These are phyloP conservation scores for Chaetomium sp. DNA, from an alignment of 2,329 filamentous ascomycete genomes.

Conservation along the genomic window DNA sequence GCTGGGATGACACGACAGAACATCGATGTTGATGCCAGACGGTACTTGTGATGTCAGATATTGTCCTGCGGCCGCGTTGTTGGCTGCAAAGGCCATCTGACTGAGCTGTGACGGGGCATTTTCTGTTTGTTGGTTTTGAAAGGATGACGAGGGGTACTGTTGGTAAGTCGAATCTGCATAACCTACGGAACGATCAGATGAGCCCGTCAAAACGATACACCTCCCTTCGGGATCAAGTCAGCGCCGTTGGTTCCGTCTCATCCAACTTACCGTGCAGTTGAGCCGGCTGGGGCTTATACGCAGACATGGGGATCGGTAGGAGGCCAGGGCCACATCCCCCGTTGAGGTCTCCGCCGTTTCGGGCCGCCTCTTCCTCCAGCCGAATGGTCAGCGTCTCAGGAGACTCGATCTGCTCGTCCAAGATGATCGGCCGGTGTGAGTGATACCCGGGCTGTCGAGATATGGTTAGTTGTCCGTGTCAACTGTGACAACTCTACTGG, in stretches of 20 bases:
- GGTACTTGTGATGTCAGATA: slow-evolving; percentile 59
- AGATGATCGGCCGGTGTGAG: slow-evolving; percentile 49
- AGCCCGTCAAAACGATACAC: slow-evolving; percentile 1
- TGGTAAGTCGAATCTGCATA: slow-evolving; percentile 46
- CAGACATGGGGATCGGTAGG: slow-evolving; percentile 79
- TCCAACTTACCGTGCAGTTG: slow-evolving; percentile 71
- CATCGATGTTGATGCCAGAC: slow-evolving; percentile 42
- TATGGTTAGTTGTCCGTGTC: background rate
- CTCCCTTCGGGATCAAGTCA: background rate
- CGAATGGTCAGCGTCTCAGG: slow-evolving; percentile 50
- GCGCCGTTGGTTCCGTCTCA: too few species aligned
- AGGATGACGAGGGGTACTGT: slow-evolving; percentile 44
- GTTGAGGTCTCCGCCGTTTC: slow-evolving; percentile 47
- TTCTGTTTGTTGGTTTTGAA: slow-evolving; percentile 41
- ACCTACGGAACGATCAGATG: slow-evolving; percentile 16
- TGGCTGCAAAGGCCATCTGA: slow-evolving; percentile 51
- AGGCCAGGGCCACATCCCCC: slow-evolving; percentile 53
- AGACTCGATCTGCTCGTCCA: slow-evolving; percentile 52
- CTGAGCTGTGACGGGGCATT: slow-evolving; percentile 47
- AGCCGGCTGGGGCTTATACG: slow-evolving; percentile 71
- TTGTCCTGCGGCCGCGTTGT: slow-evolving; percentile 53
- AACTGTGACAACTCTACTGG: too few species aligned
- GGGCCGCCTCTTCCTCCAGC: slow-evolving; percentile 50
- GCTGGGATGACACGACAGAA: slow-evolving; percentile 64
- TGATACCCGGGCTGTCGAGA: slow-evolving; percentile 44